These are phyloP conservation scores for Mrakia hoshinonis DNA, from an alignment of 768 basidiomycete species.

Conservation along the genomic window DNA sequence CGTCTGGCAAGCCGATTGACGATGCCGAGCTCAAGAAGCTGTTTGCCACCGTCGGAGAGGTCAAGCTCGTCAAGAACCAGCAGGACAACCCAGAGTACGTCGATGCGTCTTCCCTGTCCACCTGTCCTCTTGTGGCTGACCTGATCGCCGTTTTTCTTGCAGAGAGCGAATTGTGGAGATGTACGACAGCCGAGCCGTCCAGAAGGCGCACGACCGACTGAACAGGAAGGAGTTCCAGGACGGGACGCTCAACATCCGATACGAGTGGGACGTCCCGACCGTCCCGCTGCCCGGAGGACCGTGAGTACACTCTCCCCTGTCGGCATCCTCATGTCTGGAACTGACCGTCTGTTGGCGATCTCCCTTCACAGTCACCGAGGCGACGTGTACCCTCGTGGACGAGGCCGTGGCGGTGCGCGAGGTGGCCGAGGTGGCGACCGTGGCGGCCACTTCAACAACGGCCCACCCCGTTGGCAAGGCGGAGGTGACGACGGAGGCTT, in stretches of 20 bases:
- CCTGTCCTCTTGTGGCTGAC: not conserved
- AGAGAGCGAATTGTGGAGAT: conserved; percentile 91
- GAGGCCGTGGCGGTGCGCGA: not conserved
- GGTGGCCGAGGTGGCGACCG: conserved; percentile 4
- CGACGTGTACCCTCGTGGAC: conserved; percentile 25
- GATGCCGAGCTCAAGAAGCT: conserved; percentile 76
- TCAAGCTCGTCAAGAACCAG: conserved; percentile 62
- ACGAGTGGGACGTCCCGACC: conserved; percentile 71
- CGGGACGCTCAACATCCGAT: conserved; percentile 78
- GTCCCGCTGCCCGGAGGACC: conserved; percentile 47
- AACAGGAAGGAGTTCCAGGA: conserved; percentile 70
- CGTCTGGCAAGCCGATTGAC: conserved; percentile 61
- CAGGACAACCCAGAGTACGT: conserved; percentile 42
- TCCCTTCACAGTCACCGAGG: conserved; percentile 25
- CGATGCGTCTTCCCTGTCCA: conserved; percentile 54
- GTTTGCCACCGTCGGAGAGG: conserved; percentile 82
- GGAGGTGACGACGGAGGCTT: conserved; percentile 41
- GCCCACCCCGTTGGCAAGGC: conserved; percentile 25
- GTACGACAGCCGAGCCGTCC: conserved; percentile 76
- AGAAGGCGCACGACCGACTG: conserved; percentile 68
- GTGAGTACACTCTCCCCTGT: conserved; percentile 42
- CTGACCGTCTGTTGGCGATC: conserved; percentile 32
- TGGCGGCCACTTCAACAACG: not conserved
- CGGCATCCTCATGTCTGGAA: conserved; percentile 37
- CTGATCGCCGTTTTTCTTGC: not conserved